phyloP scores from a whole-genome alignment of 441 rosid species.

The Mallotus japonicus region DNA sequence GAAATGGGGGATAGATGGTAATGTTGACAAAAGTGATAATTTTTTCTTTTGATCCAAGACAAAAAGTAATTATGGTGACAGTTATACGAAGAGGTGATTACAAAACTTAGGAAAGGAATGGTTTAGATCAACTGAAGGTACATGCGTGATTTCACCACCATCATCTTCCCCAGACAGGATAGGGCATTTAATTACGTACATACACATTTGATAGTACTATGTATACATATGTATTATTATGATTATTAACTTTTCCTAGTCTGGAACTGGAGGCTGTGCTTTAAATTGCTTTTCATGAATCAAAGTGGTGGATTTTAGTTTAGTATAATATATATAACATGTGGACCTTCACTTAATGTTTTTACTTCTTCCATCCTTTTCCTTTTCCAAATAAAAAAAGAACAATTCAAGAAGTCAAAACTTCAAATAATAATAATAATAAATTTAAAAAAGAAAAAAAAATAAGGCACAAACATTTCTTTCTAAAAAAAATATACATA shows the following conservation, averaged over 20 bases:
- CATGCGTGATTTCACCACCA: too few species aligned
- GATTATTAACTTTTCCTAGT: constrained; percentile 20
- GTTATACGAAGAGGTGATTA: not conserved
- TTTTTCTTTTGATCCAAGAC: constrained; percentile 10
- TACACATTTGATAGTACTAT: not conserved
- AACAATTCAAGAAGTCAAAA: too few species aligned
- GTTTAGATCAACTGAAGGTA: constrained; percentile 1
- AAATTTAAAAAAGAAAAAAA: too few species aligned
- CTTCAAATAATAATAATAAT: too few species aligned
- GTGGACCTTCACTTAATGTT: too few species aligned
- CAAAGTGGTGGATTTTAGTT: too few species aligned
- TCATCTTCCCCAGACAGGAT: not conserved
- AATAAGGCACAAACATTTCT: too few species aligned
- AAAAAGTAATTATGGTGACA: constrained; percentile 21
- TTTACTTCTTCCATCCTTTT: too few species aligned
- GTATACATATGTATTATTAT: not conserved
- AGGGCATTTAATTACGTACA: too few species aligned
- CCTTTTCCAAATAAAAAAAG: too few species aligned
- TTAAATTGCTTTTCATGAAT: not conserved
- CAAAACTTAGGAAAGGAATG: constrained; percentile 12
- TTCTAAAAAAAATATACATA: too few species aligned
- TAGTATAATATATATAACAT: too few species aligned
- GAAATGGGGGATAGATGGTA: not conserved
- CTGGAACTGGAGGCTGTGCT: not conserved
- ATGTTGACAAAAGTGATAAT: constrained; percentile 20